Evolutionary conservation across 2,329 filamentous ascomycete species (phyloP), one percentile per base, ranked within the genome.

Genomic region (Alternaria triticina): DNA sequence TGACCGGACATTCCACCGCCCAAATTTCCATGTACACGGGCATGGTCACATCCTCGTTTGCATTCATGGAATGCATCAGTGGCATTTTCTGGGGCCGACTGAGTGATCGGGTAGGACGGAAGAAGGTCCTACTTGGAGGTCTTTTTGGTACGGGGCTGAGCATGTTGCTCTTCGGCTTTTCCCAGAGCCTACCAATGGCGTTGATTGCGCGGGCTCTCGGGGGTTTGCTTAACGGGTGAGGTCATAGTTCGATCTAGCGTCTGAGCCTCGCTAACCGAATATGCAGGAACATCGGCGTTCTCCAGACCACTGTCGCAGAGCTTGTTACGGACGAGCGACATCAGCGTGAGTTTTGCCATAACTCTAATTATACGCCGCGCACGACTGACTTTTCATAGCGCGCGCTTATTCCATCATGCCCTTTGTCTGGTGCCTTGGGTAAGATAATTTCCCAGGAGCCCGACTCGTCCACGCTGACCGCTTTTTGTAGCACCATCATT

Each of bases 381-480:
- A 33, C 56, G 46, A 67, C 74, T 80, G 69, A 80, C 62, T 68
- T 54, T 59, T 27, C 65, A 57, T 68, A 94, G 91, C 94, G 70
- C 92, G 93, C 72, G 96, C 95, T 54, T 99, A 97, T 82, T 93
- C 95, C 12, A 94, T 98, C 71, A 97, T 99, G 94, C 96, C 96
- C 7, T 93, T 97, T 78, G 93, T 98, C 25, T 99, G 96, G 96
- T 97, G 94, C 77, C 86, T 99, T 75, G 96, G 96, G 85, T 93
- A 84, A 82, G 56, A 78, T 73, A 66, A 66, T 62, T 64, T 59
- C 64, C 65, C 40, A 50, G 40, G 40, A 61, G 50, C 13, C 59
- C 43, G 43, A 55, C 61, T 58, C 51, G 61, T 55, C 67, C 65
- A 51, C 58, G 36, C 70, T 77, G 73, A 71, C 61, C 65, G 71